Percentiles rank a stretch among this genome's conserved stretches.
phyloP scores from a whole-genome alignment of 2,329 filamentous ascomycete genomes.

The Paraphaeosphaeria sporulosa region DNA sequence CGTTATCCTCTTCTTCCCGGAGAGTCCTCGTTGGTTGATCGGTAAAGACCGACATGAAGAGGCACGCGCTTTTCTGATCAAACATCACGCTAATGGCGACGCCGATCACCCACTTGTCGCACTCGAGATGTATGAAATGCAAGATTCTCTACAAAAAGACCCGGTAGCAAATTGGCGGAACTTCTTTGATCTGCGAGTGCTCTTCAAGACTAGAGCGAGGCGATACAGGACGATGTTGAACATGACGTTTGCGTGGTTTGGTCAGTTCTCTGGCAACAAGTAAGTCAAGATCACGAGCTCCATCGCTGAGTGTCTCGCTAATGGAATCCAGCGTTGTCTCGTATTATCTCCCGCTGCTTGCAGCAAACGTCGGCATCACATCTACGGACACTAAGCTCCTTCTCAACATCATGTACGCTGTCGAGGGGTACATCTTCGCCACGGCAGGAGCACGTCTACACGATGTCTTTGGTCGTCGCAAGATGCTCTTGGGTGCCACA shows the following conservation, averaged over 20 bases:
- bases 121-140: conserved; percentile 45
- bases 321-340: conserved; percentile 30
- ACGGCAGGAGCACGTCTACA: conserved; percentile 42
- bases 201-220: conserved; percentile 30
- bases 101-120: conserved; percentile 33
- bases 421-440: conserved; percentile 41
- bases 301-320: neutral
- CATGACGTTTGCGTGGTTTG: conserved; percentile 47
- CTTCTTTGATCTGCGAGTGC: conserved; percentile 29
- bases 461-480: conserved; percentile 35
- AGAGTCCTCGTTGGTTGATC: conserved; percentile 32
- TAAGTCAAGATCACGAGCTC: conserved; percentile 8
- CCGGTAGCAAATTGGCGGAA: conserved; percentile 29
- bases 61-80: conserved; percentile 51
- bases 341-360: conserved; percentile 43
- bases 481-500: conserved; percentile 38
- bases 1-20: conserved; percentile 30
- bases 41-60: conserved; percentile 35
- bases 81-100: conserved; percentile 61
- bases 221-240: conserved; percentile 32
- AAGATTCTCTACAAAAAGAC: conserved; percentile 26
- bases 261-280: conserved; percentile 48
- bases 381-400: conserved; percentile 42
- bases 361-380: conserved; percentile 44
- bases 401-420: conserved; percentile 47